These are phyloP conservation scores for Candida glaebosa DNA, from an alignment of 805 yeast species.

Conservation along the genomic window DNA sequence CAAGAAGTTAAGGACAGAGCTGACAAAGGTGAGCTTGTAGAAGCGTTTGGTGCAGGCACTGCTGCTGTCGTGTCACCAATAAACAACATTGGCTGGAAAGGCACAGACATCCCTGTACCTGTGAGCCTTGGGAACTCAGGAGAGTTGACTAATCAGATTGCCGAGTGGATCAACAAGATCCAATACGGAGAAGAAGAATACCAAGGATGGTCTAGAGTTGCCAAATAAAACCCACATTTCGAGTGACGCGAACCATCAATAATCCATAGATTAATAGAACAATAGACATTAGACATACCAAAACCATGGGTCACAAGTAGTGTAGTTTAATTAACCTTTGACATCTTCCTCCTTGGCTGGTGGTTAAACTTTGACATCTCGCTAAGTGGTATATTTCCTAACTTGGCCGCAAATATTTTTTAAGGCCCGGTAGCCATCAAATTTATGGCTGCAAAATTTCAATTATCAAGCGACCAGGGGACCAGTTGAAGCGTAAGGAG, in stretches of 20 bases:
- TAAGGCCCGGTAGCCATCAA: neutral
- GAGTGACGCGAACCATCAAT: too few species aligned
- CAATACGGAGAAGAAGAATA: constrained; percentile 85
- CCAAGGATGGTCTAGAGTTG: constrained; percentile 48
- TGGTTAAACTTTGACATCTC: too few species aligned
- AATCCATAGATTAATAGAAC: constrained; percentile 1
- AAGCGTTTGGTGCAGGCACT: constrained; percentile 98
- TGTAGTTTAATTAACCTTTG: too few species aligned
- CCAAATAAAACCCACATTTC: constrained; percentile 17
- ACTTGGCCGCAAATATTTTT: neutral
- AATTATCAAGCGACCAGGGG: neutral
- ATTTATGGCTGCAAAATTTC: neutral
- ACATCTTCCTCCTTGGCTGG: too few species aligned
- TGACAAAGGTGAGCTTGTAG: constrained; percentile 76
- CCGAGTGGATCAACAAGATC: constrained; percentile 82
- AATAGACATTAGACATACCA: too few species aligned
- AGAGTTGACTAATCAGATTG: constrained; percentile 71
- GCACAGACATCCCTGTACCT: constrained; percentile 72
- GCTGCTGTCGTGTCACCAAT: constrained; percentile 97
- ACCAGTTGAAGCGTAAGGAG: too few species aligned
- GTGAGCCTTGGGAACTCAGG: constrained; percentile 80
- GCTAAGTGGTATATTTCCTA: neutral
- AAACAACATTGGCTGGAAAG: constrained; percentile 79
- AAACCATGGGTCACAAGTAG: too few species aligned
- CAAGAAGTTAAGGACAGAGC: constrained; percentile 76